A percentile compares a stretch with the other conserved stretches of the same genome.
phyloP scores from a whole-genome alignment of 2,329 filamentous ascomycete genomes.

The Calonectria naviculata region DNA sequence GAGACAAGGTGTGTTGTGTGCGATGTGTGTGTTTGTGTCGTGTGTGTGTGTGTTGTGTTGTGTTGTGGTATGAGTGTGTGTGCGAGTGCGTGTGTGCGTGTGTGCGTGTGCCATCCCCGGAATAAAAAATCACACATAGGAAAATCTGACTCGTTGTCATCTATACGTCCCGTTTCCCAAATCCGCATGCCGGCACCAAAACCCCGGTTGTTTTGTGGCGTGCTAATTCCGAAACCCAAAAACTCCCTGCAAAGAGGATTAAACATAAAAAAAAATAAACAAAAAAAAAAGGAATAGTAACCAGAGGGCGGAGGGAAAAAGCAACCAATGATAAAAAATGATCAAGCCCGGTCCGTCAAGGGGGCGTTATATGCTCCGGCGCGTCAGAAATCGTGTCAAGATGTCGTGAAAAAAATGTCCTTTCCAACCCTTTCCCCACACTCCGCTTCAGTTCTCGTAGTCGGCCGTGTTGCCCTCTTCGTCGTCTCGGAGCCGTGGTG shows the following conservation, averaged over 20 bases:
- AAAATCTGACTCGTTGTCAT: conserved; percentile 6
- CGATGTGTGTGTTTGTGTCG: background rate
- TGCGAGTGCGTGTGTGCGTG: background rate
- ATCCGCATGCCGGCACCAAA: background rate
- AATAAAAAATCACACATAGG: conserved; percentile 1
- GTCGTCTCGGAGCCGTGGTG: conserved; percentile 3
- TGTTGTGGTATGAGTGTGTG: background rate
- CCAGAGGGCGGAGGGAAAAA: no score
- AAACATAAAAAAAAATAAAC: background rate
- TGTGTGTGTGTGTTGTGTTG: background rate
- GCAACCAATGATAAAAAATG: background rate
- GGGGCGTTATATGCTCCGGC: conserved; percentile 1
- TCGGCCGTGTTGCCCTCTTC: conserved; percentile 34
- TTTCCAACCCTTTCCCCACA: conserved; percentile 25
- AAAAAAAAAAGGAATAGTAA: background rate
- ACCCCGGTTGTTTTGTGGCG: background rate
- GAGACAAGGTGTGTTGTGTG: background rate
- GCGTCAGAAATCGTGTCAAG: conserved; percentile 7
- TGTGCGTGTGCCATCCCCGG: background rate
- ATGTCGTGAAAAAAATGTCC: conserved; percentile 2
- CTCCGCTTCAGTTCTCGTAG: conserved; percentile 28
- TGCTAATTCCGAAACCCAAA: conserved; percentile 9
- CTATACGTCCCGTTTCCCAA: conserved; percentile 5
- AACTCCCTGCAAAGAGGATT: conserved; percentile 8
- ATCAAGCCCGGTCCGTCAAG: conserved; percentile 3